These are phyloP conservation scores for Copromyces sp. DNA, from an alignment of 495 filamentous ascomycete genomes.

Conservation along the genomic window DNA sequence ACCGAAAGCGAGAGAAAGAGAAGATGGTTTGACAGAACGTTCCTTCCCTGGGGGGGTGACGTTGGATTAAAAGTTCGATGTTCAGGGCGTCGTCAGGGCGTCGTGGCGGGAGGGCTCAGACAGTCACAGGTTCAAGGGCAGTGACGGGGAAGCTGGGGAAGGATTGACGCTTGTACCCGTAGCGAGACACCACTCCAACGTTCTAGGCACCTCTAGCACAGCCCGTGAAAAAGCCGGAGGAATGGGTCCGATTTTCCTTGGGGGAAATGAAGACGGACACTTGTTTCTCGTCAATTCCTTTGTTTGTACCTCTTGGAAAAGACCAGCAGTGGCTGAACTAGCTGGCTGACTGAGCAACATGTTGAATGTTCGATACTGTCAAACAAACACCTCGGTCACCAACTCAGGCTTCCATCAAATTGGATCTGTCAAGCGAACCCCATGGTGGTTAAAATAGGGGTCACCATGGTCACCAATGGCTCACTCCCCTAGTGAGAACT, in stretches of 20 bases:
- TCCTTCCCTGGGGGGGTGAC: background rate
- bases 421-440: background rate
- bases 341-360: too few species aligned
- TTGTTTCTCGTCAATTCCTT: background rate
- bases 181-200: background rate
- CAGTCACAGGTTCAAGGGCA: background rate
- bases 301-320: background rate
- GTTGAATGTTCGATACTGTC: background rate
- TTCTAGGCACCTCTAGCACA: background rate
- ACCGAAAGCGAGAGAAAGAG: background rate
- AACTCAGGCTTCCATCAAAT: background rate
- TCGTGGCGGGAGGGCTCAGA: background rate
- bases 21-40: background rate
- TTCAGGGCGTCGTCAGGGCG: background rate
- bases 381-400: background rate
- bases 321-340: background rate
- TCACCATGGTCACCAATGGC: background rate
- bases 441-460: background rate
- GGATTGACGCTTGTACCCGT: background rate
- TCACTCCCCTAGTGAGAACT: background rate
- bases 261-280: too few species aligned
- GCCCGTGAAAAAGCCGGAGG: background rate
- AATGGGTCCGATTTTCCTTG: background rate
- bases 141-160: background rate
- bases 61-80: background rate